Evolutionary conservation across 371 early-diverging fungal genomes (phyloP), one percentile per base, ranked within the genome.

Genomic region (Dentiscutata heterogama): DNA sequence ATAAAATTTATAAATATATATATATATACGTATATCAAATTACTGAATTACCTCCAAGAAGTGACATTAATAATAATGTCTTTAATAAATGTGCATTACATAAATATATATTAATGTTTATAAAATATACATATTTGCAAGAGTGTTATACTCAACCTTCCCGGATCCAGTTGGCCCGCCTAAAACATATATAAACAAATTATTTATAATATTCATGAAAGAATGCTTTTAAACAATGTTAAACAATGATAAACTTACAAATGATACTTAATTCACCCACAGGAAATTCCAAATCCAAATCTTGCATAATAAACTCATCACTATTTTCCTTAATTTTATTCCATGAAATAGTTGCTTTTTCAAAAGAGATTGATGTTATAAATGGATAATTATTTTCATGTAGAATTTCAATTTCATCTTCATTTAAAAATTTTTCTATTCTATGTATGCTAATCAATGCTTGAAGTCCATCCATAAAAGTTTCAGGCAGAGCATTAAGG

Each of bases 111-210:
- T 46, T 46, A 46, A 46, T 46, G 11, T 35, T 46, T 46, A 46
- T 46, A 8, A 46, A 46, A 46, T 46, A 46, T 46, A 6, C 46
- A 46, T 46, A 46, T 46, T 46, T 46, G 11, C 10, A 46, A 10
- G 11, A 1, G 10, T 46, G 11, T 7, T 46, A 46, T 46, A 46
- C 46, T 22, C 29, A 13, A 77, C 60, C 77, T 58, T 95, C n/a
- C 94, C 95, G 46, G 88, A 86, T 27, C 91, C 87, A 29, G 93
- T 88, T 14, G 91, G 85, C 25, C 95, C 94, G 53, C 90, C 88
- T 42, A 50, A 46, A 29, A 72, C 16, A 29, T 31, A 53, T 51
- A 54, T 22, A 50, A 35, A 42, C 1, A 35, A 39, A 27, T 20
- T 61, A 7, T 27, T 25, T 56, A 31, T 29, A 10, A 31, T 35